Conservation (phyloP, 352 stramenopile genomes). For the Phytophthora colocasiae region DNA sequence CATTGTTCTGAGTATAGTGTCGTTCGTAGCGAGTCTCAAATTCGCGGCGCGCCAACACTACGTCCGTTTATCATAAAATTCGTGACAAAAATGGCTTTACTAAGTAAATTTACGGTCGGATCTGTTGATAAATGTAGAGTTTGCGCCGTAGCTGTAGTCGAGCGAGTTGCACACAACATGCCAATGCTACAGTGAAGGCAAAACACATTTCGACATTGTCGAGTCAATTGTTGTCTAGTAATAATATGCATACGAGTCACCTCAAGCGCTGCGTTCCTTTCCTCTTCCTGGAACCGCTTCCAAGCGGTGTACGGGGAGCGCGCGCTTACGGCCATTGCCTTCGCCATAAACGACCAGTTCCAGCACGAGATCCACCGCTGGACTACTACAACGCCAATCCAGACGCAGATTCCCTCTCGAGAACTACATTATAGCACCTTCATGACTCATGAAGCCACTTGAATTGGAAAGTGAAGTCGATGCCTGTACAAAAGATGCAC, state of each 20-base stretch:
- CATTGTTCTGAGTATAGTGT: conserved; percentile 53
- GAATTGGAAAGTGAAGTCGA: neutral
- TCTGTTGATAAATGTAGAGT: conserved; percentile 42
- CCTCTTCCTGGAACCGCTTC: conserved; percentile 95
- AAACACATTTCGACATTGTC: no score
- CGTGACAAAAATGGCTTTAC: neutral
- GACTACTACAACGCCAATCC: conserved; percentile 91
- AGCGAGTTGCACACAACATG: conserved; percentile 56
- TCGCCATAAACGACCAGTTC: conserved; percentile 98
- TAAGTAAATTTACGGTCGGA: conserved; percentile 42
- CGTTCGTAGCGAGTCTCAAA: conserved; percentile 59
- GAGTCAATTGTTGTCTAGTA: no score
- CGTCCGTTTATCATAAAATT: conserved; percentile 12
- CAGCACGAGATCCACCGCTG: conserved; percentile 92
- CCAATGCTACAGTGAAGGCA: conserved; percentile 53
- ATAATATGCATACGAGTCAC: no score
- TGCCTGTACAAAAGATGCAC: neutral
- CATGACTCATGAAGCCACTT: neutral
- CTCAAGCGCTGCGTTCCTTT: conserved; percentile 97
- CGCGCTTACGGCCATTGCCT: conserved; percentile 94
- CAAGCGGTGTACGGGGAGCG: conserved; percentile 80
- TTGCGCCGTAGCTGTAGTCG: conserved; percentile 40
- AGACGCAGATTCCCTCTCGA: conserved; percentile 92
- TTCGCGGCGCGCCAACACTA: conserved; percentile 38
- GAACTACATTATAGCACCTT: no score